A percentile compares a stretch with the other conserved stretches of the same genome.
Conservation (phyloP, 2,329 filamentous ascomycete species). For the Aspergillus hortae region DNA sequence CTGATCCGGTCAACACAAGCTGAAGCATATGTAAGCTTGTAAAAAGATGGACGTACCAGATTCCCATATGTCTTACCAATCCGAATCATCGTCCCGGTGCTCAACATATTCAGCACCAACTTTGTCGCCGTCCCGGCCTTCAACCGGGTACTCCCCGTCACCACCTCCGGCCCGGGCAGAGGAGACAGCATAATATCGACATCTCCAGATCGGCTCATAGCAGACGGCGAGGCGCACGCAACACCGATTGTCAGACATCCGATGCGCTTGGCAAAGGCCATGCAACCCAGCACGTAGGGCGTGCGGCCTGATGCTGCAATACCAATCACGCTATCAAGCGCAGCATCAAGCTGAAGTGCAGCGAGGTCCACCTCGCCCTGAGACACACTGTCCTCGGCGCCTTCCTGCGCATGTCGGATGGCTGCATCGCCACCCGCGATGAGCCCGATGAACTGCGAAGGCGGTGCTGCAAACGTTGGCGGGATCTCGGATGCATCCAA, state of each 20-base stretch:
- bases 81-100: constrained; percentile 41
- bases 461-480: constrained; percentile 40
- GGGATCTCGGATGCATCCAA: constrained; percentile 44
- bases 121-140: constrained; percentile 48
- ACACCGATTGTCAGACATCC: constrained; percentile 39
- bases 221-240: constrained; percentile 37
- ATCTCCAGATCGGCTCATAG: constrained; percentile 22
- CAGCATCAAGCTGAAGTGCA: constrained; percentile 24
- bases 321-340: constrained; percentile 38
- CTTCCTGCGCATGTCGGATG: constrained; percentile 40
- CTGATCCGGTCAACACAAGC: constrained; percentile 10
- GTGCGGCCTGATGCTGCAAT: constrained; percentile 45
- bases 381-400: constrained; percentile 38
- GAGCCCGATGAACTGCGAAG: constrained; percentile 39
- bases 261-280: constrained; percentile 32
- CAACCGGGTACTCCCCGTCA: constrained; percentile 46
- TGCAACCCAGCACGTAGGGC: constrained; percentile 40
- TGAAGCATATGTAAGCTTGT: too few relatives aligned
- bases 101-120: constrained; percentile 44
- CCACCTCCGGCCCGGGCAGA: constrained; percentile 43
- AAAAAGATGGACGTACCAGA: constrained; percentile 25
- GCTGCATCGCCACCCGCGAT: constrained; percentile 43
- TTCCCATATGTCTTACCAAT: constrained; percentile 44
- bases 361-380: constrained; percentile 30
- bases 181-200: constrained; percentile 35